Evolutionary conservation across 306 rosid species (phyloP).

Genomic region (Sicyos baderoa): DNA sequence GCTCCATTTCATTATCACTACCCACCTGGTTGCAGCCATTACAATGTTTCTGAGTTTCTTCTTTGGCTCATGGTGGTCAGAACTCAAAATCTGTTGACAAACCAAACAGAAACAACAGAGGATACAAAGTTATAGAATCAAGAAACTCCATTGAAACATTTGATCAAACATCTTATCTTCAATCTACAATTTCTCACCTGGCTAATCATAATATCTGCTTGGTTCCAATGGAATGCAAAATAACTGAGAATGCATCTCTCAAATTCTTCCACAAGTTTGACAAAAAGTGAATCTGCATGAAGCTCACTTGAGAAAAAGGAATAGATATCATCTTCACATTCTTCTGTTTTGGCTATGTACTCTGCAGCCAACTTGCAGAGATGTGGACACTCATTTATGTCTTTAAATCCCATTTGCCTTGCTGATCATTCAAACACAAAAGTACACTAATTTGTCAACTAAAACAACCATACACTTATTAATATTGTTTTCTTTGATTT

Average conservation of each 20-base stretch:
- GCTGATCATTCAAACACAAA: constrained; percentile 37
- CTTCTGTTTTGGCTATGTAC: constrained; percentile 64
- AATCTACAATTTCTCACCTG: constrained; percentile 45
- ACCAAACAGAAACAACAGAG: neutral
- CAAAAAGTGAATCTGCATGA: constrained; percentile 74
- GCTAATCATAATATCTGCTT: constrained; percentile 63
- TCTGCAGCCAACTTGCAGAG: constrained; percentile 82
- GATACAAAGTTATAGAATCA: neutral
- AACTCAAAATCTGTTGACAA: constrained; percentile 50
- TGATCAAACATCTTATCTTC: neutral
- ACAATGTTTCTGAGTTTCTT: constrained; percentile 69
- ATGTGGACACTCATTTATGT: constrained; percentile 62
- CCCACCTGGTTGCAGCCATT: constrained; percentile 91
- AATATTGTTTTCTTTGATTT: too few species aligned
- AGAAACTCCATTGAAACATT: neutral
- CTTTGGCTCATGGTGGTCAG: constrained; percentile 65
- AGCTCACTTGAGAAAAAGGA: constrained; percentile 63
- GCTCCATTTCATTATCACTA: neutral
- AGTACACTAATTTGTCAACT: neutral
- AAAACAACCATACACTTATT: neutral
- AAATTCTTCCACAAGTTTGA: constrained; percentile 95
- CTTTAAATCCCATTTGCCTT: constrained; percentile 88
- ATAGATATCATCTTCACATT: constrained; percentile 70
- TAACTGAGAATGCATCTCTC: constrained; percentile 97
- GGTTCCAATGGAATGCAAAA: constrained; percentile 88